These are phyloP conservation scores for Psidium friedrichsthalianum DNA, from an alignment of 345 rosid species.

Conservation along the genomic window DNA sequence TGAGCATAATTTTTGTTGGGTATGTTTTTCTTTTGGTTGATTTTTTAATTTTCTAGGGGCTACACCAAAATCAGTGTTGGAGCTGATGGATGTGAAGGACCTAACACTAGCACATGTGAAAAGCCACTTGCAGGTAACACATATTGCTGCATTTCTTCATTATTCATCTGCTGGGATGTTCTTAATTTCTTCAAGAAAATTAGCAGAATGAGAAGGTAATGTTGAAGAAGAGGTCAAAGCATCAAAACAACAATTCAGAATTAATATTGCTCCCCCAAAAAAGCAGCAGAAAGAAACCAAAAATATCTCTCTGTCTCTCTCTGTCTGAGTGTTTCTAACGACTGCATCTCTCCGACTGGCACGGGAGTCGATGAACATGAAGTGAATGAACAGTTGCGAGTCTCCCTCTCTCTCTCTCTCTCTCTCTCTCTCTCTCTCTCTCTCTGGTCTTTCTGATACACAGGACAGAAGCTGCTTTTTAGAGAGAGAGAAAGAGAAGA, in stretches of 20 bases:
- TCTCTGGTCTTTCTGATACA: constrained; percentile 4
- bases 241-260: background rate
- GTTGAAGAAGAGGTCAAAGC: background rate
- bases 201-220: background rate
- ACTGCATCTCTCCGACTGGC: constrained; percentile 11
- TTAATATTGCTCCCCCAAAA: background rate
- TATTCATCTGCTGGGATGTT: background rate
- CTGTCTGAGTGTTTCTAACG: background rate
- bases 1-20: background rate
- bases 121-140: constrained; percentile 68
- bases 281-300: background rate
- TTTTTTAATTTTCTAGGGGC: constrained; percentile 31
- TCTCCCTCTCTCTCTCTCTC: background rate
- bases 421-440: background rate
- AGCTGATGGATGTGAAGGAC: constrained; percentile 77
- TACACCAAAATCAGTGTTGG: constrained; percentile 70
- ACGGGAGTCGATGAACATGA: constrained; percentile 24
- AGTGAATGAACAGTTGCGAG: constrained; percentile 17
- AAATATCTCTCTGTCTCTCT: background rate
- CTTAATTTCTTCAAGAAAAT: background rate
- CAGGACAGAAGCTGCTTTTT: constrained; percentile 11
- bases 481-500: background rate
- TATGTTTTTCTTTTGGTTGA: background rate
- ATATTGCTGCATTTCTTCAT: background rate
- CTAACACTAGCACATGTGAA: constrained; percentile 74